Evolutionary conservation across 441 rosid genomes (phyloP).

Genomic region (Biscutella laevigata): DNA sequence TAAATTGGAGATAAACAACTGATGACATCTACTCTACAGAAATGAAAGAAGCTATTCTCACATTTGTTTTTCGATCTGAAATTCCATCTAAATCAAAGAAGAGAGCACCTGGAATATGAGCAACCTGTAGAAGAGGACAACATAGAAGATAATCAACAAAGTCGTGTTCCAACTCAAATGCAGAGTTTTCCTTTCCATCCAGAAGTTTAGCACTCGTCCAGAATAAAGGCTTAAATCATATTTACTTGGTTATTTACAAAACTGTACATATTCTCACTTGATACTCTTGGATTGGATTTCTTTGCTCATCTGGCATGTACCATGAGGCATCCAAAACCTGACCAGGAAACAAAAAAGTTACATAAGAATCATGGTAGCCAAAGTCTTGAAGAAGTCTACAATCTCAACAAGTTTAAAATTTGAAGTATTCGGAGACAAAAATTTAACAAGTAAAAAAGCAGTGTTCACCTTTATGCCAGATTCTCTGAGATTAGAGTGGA

Average conservation of each 20-base stretch:
- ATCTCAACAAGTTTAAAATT: background rate
- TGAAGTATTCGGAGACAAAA: background rate
- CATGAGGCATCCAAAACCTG: conserved; percentile 95
- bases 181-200: background rate
- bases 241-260: conserved; percentile 7
- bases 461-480: conserved; percentile 60
- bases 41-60: conserved; percentile 24
- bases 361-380: conserved; percentile 1
- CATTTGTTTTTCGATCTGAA: conserved; percentile 57
- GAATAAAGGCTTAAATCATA: background rate
- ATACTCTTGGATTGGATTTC: conserved; percentile 88
- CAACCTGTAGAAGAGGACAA: conserved; percentile 44
- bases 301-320: conserved; percentile 95
- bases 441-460: background rate
- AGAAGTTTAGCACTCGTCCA: background rate
- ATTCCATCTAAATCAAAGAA: conserved; percentile 91
- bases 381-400: background rate
- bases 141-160: conserved; percentile 7
- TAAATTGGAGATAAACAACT: background rate
- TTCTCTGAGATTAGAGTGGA: conserved; percentile 58
- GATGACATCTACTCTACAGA: background rate
- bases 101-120: conserved; percentile 90
- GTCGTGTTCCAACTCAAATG: background rate
- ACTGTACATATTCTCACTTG: conserved; percentile 39
- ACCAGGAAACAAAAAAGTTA: conserved; percentile 3